phyloP scores from a whole-genome alignment of 768 basidiomycete genomes.

The Leccinellum rugosiceps region DNA sequence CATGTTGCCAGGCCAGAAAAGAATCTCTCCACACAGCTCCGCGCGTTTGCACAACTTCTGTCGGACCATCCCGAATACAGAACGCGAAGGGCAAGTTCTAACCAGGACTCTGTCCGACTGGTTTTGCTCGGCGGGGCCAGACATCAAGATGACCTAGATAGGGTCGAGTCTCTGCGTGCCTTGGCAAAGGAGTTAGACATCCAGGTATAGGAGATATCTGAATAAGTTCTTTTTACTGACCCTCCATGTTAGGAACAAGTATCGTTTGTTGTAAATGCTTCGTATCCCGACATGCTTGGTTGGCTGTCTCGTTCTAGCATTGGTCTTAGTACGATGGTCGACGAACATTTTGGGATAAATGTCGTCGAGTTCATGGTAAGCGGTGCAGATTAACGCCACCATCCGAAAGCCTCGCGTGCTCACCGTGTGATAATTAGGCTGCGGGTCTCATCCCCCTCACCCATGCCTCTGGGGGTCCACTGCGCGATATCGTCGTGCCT shows the following conservation, averaged over 20 bases:
- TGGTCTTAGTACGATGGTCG: slow-evolving; percentile 94
- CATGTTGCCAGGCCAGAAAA: slow-evolving; percentile 78
- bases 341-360: slow-evolving; percentile 98
- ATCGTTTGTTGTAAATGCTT: slow-evolving; percentile 79
- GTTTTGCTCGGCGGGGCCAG: slow-evolving; percentile 83
- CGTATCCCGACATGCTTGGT: slow-evolving; percentile 64
- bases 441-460: slow-evolving; percentile 91
- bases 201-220: slow-evolving; percentile 42
- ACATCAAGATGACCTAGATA: slow-evolving; percentile 67
- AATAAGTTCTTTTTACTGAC: not conserved
- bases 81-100: slow-evolving; percentile 7
- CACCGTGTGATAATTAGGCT: slow-evolving; percentile 50
- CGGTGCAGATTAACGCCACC: slow-evolving; percentile 7
- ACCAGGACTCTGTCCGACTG: slow-evolving; percentile 45
- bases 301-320: slow-evolving; percentile 76
- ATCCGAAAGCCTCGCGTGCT: slow-evolving; percentile 8
- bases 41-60: slow-evolving; percentile 61
- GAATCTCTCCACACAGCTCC: slow-evolving; percentile 79
- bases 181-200: slow-evolving; percentile 64
- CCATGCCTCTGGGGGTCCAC: slow-evolving; percentile 90
- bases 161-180: slow-evolving; percentile 58
- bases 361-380: slow-evolving; percentile 95
- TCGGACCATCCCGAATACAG: slow-evolving; percentile 56
- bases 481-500: slow-evolving; percentile 88
- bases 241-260: slow-evolving; percentile 52